These are phyloP conservation scores for Aspergillus hiratsukae DNA, from an alignment of 2,329 filamentous ascomycete species.

Conservation along the genomic window DNA sequence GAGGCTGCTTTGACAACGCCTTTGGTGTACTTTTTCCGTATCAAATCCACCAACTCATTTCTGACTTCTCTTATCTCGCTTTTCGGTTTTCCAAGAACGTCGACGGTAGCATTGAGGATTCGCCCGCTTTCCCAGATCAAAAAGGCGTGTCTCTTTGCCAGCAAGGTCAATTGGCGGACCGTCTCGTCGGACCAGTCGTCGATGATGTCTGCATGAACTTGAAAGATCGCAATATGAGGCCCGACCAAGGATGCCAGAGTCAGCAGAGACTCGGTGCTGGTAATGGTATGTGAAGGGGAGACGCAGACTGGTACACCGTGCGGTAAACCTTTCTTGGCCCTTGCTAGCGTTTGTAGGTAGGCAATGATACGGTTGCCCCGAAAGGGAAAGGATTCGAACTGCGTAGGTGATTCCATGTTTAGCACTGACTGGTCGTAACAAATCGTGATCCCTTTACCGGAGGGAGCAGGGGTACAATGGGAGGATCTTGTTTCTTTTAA, in stretches of 20 bases:
- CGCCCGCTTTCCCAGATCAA: conserved; percentile 40
- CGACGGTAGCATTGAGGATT: conserved; percentile 34
- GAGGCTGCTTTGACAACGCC: conserved; percentile 34
- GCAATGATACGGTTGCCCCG: conserved; percentile 33
- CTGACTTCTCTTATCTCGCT: conserved; percentile 26
- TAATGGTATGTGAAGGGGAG: conserved; percentile 55
- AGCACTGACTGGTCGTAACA: not conserved
- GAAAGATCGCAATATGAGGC: conserved; percentile 57
- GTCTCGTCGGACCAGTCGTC: conserved; percentile 57
- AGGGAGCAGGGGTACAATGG: not conserved
- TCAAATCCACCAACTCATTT: conserved; percentile 30
- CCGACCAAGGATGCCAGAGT: conserved; percentile 55
- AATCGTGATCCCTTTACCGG: not conserved
- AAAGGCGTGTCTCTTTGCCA: conserved; percentile 36
- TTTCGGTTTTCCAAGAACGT: conserved; percentile 26
- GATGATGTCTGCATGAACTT: conserved; percentile 60
- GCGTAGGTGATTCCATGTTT: conserved; percentile 14
- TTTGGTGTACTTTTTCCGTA: conserved; percentile 37
- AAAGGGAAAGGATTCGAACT: conserved; percentile 14
- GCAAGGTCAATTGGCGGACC: conserved; percentile 34
- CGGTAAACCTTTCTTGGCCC: conserved; percentile 34
- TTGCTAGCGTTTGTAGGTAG: conserved; percentile 33
- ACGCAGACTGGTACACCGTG: conserved; percentile 36
- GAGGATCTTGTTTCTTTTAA: not conserved
- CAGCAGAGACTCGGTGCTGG: conserved; percentile 52